These are phyloP conservation scores for Russula dissimulans DNA, from an alignment of 768 basidiomycete species.

Conservation along the genomic window DNA sequence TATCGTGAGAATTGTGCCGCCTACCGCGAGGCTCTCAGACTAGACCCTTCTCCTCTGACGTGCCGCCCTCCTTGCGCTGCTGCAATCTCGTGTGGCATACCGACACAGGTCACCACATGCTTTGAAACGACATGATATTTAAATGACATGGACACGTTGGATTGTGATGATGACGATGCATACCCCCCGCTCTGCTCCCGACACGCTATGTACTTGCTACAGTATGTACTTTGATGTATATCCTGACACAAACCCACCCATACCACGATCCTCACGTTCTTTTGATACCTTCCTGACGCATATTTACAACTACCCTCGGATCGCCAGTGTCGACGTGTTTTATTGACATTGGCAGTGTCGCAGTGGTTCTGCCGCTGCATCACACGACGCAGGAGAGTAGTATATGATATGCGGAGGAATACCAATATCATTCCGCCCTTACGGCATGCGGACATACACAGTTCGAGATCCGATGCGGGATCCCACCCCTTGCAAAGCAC, in stretches of 20 bases:
- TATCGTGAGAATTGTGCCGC: not conserved
- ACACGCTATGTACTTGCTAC: constrained; percentile 7
- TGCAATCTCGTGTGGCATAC: not conserved
- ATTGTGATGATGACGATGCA: constrained; percentile 4
- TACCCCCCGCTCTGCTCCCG: not conserved
- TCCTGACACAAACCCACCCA: not conserved
- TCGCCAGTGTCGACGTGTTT: not conserved
- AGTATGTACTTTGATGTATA: constrained; percentile 9
- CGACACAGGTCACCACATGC: not conserved
- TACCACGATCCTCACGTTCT: not conserved
- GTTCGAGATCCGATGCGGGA: not conserved
- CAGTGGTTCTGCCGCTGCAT: no score
- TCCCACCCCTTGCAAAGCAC: not conserved
- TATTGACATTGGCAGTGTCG: no score
- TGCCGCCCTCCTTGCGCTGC: not conserved
- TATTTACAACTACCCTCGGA: not conserved
- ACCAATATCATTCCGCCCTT: no score
- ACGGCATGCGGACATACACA: not conserved
- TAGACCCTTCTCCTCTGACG: not conserved
- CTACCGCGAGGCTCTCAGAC: not conserved
- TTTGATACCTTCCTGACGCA: not conserved
- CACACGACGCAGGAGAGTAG: no score
- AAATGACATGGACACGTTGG: not conserved
- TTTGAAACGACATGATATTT: not conserved
- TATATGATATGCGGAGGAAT: no score